Percentiles rank a stretch among this genome's conserved stretches.
phyloP scores from a whole-genome alignment of 2,329 filamentous ascomycete genomes.

The Penicillium hesseltinei region DNA sequence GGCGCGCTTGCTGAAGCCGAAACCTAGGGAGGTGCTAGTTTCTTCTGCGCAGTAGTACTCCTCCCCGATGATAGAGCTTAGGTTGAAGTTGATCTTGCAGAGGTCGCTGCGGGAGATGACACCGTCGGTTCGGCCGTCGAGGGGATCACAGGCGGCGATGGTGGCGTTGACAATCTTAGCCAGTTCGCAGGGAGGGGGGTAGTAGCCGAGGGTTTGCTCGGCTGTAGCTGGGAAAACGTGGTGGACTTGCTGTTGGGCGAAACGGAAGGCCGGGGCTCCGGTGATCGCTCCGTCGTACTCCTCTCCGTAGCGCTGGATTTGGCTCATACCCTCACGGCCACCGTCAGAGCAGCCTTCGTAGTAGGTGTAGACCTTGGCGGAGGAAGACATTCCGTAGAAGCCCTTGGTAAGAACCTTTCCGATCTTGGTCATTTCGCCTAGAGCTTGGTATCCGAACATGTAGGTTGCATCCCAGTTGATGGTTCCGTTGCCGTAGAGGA shows the following conservation, averaged over 20 bases:
- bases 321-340: conserved; percentile 53
- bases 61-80: conserved; percentile 48
- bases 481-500: conserved; percentile 50
- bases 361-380: conserved; percentile 43
- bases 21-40: conserved; percentile 28
- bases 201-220: conserved; percentile 44
- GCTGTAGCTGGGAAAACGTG: conserved; percentile 42
- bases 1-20: conserved; percentile 30
- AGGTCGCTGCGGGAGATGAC: conserved; percentile 53
- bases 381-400: conserved; percentile 38
- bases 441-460: conserved; percentile 47
- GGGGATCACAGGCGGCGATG: conserved; percentile 54
- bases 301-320: conserved; percentile 51
- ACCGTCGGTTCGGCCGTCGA: conserved; percentile 56
- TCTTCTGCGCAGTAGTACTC: conserved; percentile 46
- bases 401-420: conserved; percentile 47
- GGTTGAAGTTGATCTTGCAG: conserved; percentile 48
- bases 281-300: conserved; percentile 49
- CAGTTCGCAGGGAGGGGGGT: conserved; percentile 39
- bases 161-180: conserved; percentile 51
- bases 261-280: conserved; percentile 50
- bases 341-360: conserved; percentile 58
- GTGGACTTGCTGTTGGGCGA: conserved; percentile 44
- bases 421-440: conserved; percentile 52
- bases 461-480: conserved; percentile 36